Conservation (phyloP, 495 filamentous ascomycete species). For the Penicillium nucicola region DNA sequence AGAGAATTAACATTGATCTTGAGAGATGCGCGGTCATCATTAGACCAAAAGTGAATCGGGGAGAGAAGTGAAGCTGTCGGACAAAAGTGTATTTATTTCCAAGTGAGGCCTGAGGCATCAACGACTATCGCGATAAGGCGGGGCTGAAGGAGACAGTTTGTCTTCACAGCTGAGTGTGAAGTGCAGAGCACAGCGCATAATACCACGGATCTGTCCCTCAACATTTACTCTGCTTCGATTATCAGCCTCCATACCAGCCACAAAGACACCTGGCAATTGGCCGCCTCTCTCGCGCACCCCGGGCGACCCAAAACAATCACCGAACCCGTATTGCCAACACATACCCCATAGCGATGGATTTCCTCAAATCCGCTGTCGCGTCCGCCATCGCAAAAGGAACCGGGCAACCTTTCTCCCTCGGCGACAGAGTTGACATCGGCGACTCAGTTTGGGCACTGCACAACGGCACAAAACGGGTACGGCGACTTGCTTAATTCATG, state of each 20-base stretch:
- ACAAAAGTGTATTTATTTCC: not conserved
- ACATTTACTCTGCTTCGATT: not conserved
- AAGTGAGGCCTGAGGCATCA: conserved; percentile 7
- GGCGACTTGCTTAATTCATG: conserved; percentile 23
- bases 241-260: not conserved
- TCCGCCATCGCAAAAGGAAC: conserved; percentile 95
- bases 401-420: conserved; percentile 85
- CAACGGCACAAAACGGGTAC: conserved; percentile 86
- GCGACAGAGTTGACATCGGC: conserved; percentile 83
- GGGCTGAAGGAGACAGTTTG: conserved; percentile 13
- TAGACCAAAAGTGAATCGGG: not conserved
- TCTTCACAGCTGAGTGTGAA: no score
- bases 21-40: not conserved
- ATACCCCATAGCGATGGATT: conserved; percentile 66
- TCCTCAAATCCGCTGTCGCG: conserved; percentile 93
- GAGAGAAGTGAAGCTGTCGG: not conserved
- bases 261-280: conserved; percentile 5
- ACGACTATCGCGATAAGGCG: conserved; percentile 19
- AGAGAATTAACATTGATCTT: not conserved
- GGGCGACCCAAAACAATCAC: conserved; percentile 6
- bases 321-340: conserved; percentile 4
- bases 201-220: not conserved
- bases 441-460: conserved; percentile 88
- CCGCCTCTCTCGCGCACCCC: not conserved
- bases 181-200: no score